A percentile compares a stretch with the other conserved stretches of the same genome.
phyloP scores from a whole-genome alignment of 1,284 basidiomycete species.

The Ceratobasidium sp. region DNA sequence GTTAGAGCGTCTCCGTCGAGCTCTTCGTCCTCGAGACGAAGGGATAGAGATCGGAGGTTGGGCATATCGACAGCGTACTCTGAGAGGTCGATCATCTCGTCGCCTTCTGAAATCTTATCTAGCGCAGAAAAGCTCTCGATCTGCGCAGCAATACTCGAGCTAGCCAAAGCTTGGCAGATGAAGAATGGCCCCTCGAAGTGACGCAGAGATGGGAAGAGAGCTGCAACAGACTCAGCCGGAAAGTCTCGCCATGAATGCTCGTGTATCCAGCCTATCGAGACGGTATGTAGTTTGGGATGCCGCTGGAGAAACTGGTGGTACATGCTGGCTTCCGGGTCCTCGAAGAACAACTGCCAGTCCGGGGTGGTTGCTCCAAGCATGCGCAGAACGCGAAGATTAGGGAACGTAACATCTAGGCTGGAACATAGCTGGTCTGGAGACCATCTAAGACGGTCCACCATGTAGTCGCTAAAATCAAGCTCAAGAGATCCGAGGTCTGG shows the following conservation, averaged over 20 bases:
- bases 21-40: neutral
- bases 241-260: constrained; percentile 3
- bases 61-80: neutral
- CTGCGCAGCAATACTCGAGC: constrained; percentile 7
- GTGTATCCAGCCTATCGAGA: constrained; percentile 19
- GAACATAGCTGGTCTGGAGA: constrained; percentile 18
- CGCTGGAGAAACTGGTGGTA: constrained; percentile 2
- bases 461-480: neutral
- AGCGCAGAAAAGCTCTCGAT: constrained; percentile 24
- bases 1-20: neutral
- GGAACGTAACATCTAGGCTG: neutral
- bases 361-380: neutral
- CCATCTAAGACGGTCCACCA: neutral
- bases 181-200: constrained; percentile 36
- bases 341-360: constrained; percentile 25
- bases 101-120: neutral
- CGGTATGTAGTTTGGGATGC: constrained; percentile 1
- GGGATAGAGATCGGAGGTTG: neutral
- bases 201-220: constrained; percentile 22
- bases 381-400: neutral
- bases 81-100: constrained; percentile 7
- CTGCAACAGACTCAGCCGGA: neutral
- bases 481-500: constrained; percentile 24
- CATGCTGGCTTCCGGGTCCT: neutral
- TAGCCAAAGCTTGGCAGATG: constrained; percentile 7